Base-by-base conservation (phyloP, 345 rosid species). In the Limnanthes douglasii region DNA sequence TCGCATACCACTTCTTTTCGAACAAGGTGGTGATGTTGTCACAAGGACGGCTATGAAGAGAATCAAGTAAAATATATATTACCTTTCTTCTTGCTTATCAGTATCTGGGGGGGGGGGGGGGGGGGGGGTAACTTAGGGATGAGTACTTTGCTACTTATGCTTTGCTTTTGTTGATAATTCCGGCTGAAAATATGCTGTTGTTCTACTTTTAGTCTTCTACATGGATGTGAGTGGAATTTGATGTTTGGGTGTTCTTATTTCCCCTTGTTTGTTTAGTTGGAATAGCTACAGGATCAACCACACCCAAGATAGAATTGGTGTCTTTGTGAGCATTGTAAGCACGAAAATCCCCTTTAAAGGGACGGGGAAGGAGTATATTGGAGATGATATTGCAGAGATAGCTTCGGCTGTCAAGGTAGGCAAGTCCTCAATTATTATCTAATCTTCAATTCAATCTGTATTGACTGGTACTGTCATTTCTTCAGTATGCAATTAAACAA, bases 21-120 rank as follows among this genome's bases (percentile, higher is more conserved):
- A 88, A 66, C 97, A 88, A 76, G 97, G 95, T 39, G 97, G 73
- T 50, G 97, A 88, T 56, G 97, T 88, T 54, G 97, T 83, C 45
- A 88, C 97, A 24, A 65, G 95, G 56, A 83, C 93, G 29, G 86
- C 93, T 26, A 58, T 70, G 13, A 88, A 79, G 64, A 76, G 97
- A 77, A 88, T 88, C 65, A 74, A 62, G 97, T 88, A 64, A 64
- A 77, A 45, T 46, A 43, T 34, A 18, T 18, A 3, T 28, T 11
- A 3, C 5, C 32, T 40, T 33, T 37, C 33, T 34, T 17, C 33
- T 13, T 6, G 11, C 6, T n/a, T n/a, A n/a, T n/a, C n/a, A n/a
- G n/a, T n/a, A n/a, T 3, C 13, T 3, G 11, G 31, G 39, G 50
- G 16, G 47, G 4, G 10, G 14, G 16, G 20, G 36, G 26, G 27